A percentile compares a stretch with the other conserved stretches of the same genome.
Conservation (phyloP, 2,329 filamentous ascomycete species). For the Sclerotinia spermophila region DNA sequence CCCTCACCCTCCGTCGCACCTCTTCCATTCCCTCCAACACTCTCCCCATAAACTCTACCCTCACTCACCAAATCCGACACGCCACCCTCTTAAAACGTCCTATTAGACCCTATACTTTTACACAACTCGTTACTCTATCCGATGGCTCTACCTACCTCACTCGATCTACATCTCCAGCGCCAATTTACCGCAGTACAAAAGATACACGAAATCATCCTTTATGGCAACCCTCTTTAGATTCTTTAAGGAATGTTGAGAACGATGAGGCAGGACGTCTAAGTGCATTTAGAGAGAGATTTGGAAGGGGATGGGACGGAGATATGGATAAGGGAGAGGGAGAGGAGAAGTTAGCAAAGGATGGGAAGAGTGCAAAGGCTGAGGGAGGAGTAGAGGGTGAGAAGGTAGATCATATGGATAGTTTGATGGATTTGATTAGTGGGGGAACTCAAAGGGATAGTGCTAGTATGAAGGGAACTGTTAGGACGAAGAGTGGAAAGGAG, state of each 20-base stretch:
- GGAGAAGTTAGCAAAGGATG: constrained; percentile 31
- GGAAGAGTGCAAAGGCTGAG: constrained; percentile 39
- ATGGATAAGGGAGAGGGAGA: constrained; percentile 38
- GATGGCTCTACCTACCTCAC: constrained; percentile 83
- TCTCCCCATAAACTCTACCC: neutral
- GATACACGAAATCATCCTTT: constrained; percentile 85
- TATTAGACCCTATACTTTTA: constrained; percentile 93
- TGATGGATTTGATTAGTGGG: constrained; percentile 55
- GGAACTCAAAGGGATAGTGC: constrained; percentile 21
- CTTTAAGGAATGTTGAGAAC: constrained; percentile 82
- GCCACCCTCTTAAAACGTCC: constrained; percentile 84
- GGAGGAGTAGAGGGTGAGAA: constrained; percentile 22
- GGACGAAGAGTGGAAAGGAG: constrained; percentile 28
- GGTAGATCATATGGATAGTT: constrained; percentile 44
- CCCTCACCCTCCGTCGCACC: constrained; percentile 25
- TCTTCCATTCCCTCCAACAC: constrained; percentile 11
- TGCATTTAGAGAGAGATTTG: constrained; percentile 82
- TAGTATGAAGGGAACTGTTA: constrained; percentile 32
- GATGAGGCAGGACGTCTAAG: constrained; percentile 90
- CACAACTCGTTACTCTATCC: constrained; percentile 86
- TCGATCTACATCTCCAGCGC: constrained; percentile 69
- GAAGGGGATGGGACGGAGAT: constrained; percentile 84
- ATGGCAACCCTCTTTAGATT: constrained; percentile 84
- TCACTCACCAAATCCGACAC: constrained; percentile 49
- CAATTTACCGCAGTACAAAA: constrained; percentile 61